Conservation (phyloP, 2,329 filamentous ascomycete species). For the Alternaria solani region DNA sequence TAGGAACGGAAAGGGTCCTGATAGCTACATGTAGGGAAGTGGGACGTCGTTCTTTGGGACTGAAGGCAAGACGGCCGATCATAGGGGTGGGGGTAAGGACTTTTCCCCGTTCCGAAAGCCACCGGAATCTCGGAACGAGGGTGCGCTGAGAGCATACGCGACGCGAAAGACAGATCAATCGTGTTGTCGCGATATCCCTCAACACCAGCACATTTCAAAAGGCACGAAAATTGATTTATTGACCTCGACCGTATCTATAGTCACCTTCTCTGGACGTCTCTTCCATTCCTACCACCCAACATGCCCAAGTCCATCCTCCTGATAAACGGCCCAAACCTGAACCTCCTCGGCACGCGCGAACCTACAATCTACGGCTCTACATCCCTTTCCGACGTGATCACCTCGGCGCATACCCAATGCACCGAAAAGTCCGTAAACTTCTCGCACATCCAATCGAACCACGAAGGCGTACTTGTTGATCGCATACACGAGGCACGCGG, state of each 20-base stretch:
- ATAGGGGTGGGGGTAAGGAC: constrained; percentile 12
- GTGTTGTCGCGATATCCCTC: background rate
- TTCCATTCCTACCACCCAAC: background rate
- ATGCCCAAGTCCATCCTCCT: constrained; percentile 66
- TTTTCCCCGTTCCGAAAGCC: constrained; percentile 18
- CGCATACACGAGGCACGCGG: constrained; percentile 72
- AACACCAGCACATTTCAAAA: background rate
- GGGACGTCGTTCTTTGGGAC: background rate
- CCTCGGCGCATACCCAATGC: constrained; percentile 60
- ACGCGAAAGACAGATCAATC: background rate
- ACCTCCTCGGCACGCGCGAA: constrained; percentile 78
- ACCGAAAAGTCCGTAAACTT: constrained; percentile 60
- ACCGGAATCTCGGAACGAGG: constrained; percentile 14
- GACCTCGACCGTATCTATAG: background rate
- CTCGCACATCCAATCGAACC: constrained; percentile 75
- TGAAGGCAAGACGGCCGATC: constrained; percentile 7
- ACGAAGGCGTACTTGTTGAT: constrained; percentile 78
- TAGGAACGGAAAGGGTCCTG: constrained; percentile 7
- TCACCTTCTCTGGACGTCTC: background rate
- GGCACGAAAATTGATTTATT: background rate
- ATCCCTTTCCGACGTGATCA: constrained; percentile 70
- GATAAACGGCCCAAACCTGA: constrained; percentile 85
- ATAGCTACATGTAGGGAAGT: background rate
- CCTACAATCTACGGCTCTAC: constrained; percentile 76
- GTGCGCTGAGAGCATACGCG: background rate